These are phyloP conservation scores for Dysphania ambrosioides DNA, from an alignment of 148 eudicot species.

Conservation along the genomic window DNA sequence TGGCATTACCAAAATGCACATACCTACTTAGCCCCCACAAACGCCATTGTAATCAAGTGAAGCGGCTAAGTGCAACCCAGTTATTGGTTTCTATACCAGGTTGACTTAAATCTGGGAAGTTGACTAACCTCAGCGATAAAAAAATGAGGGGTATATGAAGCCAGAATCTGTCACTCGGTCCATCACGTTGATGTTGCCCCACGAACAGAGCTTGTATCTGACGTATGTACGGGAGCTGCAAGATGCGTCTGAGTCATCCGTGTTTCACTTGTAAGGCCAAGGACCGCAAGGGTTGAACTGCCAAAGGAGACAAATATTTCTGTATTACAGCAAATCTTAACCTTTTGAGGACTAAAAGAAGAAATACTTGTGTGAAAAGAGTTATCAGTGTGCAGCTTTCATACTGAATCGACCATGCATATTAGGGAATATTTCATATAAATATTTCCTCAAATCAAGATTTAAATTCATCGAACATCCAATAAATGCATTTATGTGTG, in stretches of 20 bases:
- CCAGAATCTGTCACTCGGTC: background rate
- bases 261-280: constrained; percentile 59
- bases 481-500: background rate
- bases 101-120: background rate
- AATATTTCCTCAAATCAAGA: background rate
- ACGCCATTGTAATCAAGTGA: constrained; percentile 7
- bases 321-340: background rate
- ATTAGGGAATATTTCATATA: background rate
- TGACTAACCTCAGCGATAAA: background rate
- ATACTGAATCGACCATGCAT: background rate
- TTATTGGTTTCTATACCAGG: background rate
- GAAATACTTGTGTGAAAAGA: background rate
- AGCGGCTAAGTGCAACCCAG: background rate
- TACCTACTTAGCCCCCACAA: background rate
- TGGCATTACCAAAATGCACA: background rate
- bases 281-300: constrained; percentile 61
- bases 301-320: constrained; percentile 13
- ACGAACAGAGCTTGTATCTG: constrained; percentile 45
- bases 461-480: background rate
- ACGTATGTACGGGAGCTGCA: constrained; percentile 33
- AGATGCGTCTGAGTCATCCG: constrained; percentile 35
- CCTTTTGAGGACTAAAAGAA: background rate
- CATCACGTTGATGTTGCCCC: constrained; percentile 45
- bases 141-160: background rate
- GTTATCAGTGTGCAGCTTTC: background rate